A percentile compares a stretch with the other conserved stretches of the same genome.
phyloP scores from a whole-genome alignment of 306 rosid species.

The Acacia crassicarpa region DNA sequence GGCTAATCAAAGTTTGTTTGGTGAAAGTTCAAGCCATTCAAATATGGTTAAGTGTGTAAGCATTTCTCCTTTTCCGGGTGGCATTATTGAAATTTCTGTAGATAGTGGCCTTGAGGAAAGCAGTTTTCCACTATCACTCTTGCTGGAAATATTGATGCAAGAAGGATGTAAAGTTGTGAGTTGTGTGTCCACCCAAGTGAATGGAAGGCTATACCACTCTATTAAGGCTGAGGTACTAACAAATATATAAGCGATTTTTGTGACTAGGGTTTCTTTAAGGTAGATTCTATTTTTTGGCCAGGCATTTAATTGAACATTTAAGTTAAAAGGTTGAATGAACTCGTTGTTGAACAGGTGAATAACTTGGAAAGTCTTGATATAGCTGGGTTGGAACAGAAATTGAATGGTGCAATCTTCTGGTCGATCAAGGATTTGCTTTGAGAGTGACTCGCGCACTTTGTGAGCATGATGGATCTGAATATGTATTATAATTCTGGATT shows the following conservation, averaged over 20 bases:
- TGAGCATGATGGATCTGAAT: background rate
- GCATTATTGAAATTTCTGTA: slow-evolving; percentile 29
- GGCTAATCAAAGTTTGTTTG: slow-evolving; percentile 8
- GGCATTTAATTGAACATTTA: background rate
- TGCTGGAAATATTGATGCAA: slow-evolving; percentile 33
- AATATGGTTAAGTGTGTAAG: slow-evolving; percentile 17
- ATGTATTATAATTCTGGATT: background rate
- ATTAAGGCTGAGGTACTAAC: slow-evolving; percentile 30
- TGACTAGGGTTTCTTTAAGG: slow-evolving; percentile 13
- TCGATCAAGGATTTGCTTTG: slow-evolving; percentile 6
- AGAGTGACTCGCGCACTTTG: background rate
- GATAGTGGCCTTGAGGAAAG: slow-evolving; percentile 22
- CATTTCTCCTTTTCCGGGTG: slow-evolving; percentile 21
- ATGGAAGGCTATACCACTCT: slow-evolving; percentile 37
- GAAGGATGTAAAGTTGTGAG: slow-evolving; percentile 42
- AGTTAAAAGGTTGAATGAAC: background rate
- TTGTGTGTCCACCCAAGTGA: slow-evolving; percentile 30
- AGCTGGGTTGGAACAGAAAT: slow-evolving; percentile 31
- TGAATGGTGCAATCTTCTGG: slow-evolving; percentile 28
- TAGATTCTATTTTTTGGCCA: background rate
- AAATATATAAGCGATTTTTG: background rate
- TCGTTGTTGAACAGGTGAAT: slow-evolving; percentile 34
- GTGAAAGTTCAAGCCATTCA: slow-evolving; percentile 12
- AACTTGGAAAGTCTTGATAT: slow-evolving; percentile 30
- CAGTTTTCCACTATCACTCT: slow-evolving; percentile 12